A percentile compares a stretch with the other conserved stretches of the same genome.
phyloP scores from a whole-genome alignment of 2,329 filamentous ascomycete species.

The Alternaria solani region DNA sequence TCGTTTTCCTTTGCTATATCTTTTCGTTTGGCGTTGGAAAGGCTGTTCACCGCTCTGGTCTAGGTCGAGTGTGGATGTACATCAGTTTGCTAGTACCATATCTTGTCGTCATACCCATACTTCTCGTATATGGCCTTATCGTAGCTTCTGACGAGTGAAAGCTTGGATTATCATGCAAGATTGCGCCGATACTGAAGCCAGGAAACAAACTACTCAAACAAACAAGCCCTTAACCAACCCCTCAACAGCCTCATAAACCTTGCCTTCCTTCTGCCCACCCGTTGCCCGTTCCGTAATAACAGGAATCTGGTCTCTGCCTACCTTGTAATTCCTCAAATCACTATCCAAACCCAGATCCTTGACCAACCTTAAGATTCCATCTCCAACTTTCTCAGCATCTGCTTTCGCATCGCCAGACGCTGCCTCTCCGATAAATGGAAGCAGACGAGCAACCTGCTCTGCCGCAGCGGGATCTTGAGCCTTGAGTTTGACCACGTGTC shows the following conservation, averaged over 20 bases:
- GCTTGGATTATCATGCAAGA: not conserved
- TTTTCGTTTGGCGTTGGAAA: not conserved
- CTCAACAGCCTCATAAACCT: conserved; percentile 55
- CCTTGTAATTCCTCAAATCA: conserved; percentile 57
- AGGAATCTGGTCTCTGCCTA: conserved; percentile 53
- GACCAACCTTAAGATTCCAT: conserved; percentile 56
- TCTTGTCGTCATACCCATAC: not conserved
- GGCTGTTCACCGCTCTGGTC: not conserved
- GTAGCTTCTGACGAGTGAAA: not conserved
- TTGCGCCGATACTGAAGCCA: not conserved
- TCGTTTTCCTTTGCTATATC: not conserved
- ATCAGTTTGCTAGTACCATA: not conserved
- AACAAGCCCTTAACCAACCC: conserved; percentile 55
- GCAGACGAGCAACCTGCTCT: conserved; percentile 55
- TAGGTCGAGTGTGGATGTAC: not conserved
- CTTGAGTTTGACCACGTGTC: conserved; percentile 63
- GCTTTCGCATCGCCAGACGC: conserved; percentile 51
- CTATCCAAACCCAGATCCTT: conserved; percentile 54
- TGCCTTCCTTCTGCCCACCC: conserved; percentile 52
- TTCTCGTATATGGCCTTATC: not conserved
- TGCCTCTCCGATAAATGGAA: conserved; percentile 55
- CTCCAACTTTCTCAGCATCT: conserved; percentile 57
- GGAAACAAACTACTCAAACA: conserved; percentile 4
- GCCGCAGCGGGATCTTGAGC: conserved; percentile 56
- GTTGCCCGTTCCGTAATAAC: conserved; percentile 57